Evolutionary conservation across 2,329 filamentous ascomycete species (phyloP), one percentile per base, ranked within the genome.

Genomic region (Pseudogymnoascus destructans): DNA sequence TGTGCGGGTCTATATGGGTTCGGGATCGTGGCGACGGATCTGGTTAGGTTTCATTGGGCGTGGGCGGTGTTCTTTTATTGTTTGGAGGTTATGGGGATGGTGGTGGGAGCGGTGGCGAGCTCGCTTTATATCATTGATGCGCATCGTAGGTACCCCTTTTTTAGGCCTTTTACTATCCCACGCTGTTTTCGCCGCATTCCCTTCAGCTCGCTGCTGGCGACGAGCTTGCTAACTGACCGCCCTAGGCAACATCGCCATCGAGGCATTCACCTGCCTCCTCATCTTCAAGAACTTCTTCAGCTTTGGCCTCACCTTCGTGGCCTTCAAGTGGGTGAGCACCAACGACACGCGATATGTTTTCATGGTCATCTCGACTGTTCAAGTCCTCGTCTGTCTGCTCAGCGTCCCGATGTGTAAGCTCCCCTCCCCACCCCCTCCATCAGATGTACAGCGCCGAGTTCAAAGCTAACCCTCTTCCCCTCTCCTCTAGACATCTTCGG

Each of bases 221-320:
- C 10, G 4, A 21, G 5, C 15, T 21, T 58, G n/a, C 36, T 55
- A 58, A 23, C 21, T 2, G 21, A 1, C 21, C 6, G 1, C 11
- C 19, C 52, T n/a, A 87, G 85, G 84, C 6, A 85, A 92, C 61
- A 81, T 95, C 59, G 82, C 88, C 0, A 81, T 95, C 54, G 91
- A 96, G 72, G 87, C 84, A 5, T 95, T 95, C 70, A 95, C 90
- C 0, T 88, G 89, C 71, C 80, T 93, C 69, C 79, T 95, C 63
- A 84, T 95, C 58, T 95, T 96, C 77, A 96, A 96, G 73, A 95
- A 96, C 71, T 79, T 96, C 62, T 95, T 96, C 73, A 87, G 85
- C 62, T 96, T 95, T 66, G 81, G 83, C 5, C 74, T 96, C 59
- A 95, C 91, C 0, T 95, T 85, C 69, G 86, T 81, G 64, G 89